Conservation (phyloP, 345 rosid genomes). For the Firmiana major region DNA sequence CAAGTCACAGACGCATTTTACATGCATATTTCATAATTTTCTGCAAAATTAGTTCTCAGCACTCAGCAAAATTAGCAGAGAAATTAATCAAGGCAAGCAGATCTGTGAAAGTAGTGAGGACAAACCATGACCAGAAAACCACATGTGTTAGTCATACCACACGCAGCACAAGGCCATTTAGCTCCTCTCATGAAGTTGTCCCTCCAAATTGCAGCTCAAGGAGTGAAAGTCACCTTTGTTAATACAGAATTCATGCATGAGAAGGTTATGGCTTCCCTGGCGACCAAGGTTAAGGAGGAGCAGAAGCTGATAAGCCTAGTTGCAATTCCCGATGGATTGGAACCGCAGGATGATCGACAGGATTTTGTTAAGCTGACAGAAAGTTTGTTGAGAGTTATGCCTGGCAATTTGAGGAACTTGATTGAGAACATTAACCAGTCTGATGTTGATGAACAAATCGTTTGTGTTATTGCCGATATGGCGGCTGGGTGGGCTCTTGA, state of each 20-base stretch:
- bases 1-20: neutral
- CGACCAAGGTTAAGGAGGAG: neutral
- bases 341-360: neutral
- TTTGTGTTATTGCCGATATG: conserved; percentile 28
- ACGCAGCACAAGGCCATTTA: conserved; percentile 35
- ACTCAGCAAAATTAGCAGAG: neutral
- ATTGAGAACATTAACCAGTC: conserved; percentile 23
- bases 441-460: conserved; percentile 15
- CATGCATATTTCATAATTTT: no score
- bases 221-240: conserved; percentile 38
- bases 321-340: conserved; percentile 27
- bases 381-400: conserved; percentile 10
- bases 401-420: conserved; percentile 18
- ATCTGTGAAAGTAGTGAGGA: neutral
- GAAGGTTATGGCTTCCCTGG: conserved; percentile 19
- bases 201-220: conserved; percentile 22
- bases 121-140: conserved; percentile 14
- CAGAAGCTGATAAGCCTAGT: conserved; percentile 12
- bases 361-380: conserved; percentile 3
- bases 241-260: conserved; percentile 24
- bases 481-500: conserved; percentile 25
- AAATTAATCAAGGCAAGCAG: neutral
- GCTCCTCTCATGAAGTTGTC: conserved; percentile 37
- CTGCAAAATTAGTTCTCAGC: no score
- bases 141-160: conserved; percentile 27